Conservation (phyloP, 2,329 filamentous ascomycete species). For the Paraphaeosphaeria sporulosa region DNA sequence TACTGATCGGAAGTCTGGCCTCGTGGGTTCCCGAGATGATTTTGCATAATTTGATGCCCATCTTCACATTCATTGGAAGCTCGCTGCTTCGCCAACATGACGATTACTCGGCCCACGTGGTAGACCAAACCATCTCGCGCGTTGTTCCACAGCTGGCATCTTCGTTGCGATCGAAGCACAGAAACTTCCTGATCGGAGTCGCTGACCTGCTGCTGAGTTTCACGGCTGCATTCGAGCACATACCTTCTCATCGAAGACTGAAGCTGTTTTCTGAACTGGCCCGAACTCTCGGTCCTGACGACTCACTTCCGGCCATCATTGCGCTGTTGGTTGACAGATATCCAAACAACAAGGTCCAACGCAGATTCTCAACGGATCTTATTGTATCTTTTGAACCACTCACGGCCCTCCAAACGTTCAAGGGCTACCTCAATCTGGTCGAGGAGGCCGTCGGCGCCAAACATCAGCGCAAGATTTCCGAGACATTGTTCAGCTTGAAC, state of each 20-base stretch:
- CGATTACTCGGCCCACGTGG: slow-evolving; percentile 95
- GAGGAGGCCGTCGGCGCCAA: slow-evolving; percentile 78
- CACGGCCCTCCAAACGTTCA: slow-evolving; percentile 78
- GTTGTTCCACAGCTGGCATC: slow-evolving; percentile 91
- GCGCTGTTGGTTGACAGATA: slow-evolving; percentile 93
- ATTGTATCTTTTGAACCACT: slow-evolving; percentile 75
- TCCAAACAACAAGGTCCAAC: slow-evolving; percentile 74
- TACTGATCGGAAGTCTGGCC: slow-evolving; percentile 86
- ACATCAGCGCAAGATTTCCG: slow-evolving; percentile 68
- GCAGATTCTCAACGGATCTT: slow-evolving; percentile 78
- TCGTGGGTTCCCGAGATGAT: slow-evolving; percentile 89
- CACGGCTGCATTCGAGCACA: slow-evolving; percentile 94
- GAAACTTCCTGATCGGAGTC: slow-evolving; percentile 80
- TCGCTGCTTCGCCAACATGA: slow-evolving; percentile 92
- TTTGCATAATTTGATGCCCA: slow-evolving; percentile 97
- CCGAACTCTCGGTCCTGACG: slow-evolving; percentile 81
- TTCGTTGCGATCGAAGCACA: slow-evolving; percentile 79
- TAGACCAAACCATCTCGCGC: slow-evolving; percentile 88
- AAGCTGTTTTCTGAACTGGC: slow-evolving; percentile 85
- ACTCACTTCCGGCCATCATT: slow-evolving; percentile 87
- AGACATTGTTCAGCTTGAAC: slow-evolving; percentile 71
- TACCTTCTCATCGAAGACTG: slow-evolving; percentile 84
- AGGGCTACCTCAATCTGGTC: slow-evolving; percentile 78
- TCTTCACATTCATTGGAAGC: slow-evolving; percentile 97
- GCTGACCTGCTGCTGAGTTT: slow-evolving; percentile 95